Evolutionary conservation across 148 eudicot species (phyloP).

Genomic region (Polygonum maritimum): DNA sequence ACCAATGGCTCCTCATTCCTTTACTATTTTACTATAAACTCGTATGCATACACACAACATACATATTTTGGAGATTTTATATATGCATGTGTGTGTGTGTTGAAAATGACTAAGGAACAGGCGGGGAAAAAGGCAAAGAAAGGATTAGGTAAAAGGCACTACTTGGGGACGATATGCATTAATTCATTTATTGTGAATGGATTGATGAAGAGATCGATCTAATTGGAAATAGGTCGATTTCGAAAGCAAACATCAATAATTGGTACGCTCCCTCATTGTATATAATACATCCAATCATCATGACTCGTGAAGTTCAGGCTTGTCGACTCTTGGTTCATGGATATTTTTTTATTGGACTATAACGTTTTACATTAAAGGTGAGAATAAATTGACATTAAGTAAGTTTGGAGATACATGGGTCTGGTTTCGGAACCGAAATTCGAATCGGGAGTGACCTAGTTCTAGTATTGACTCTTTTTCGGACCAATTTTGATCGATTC

Average conservation of each 20-base stretch:
- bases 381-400: too few species aligned
- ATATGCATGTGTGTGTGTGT: neutral
- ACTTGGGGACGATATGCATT: neutral
- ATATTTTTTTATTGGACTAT: too few species aligned
- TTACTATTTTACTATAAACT: neutral
- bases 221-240: neutral
- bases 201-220: neutral
- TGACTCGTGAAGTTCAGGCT: neutral
- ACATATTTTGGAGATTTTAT: neutral
- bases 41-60: neutral
- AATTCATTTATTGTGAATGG: neutral
- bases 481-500: too few species aligned
- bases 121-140: neutral
- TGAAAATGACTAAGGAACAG: constrained; percentile 6
- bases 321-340: neutral
- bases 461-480: too few species aligned
- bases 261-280: neutral
- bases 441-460: too few species aligned
- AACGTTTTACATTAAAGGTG: too few species aligned
- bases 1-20: neutral
- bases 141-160: constrained; percentile 7
- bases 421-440: too few species aligned
- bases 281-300: neutral
- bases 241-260: neutral
- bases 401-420: too few species aligned